A percentile compares a stretch with the other conserved stretches of the same genome.
Conservation (phyloP, 306 rosid species). For the Canavalia gladiata region DNA sequence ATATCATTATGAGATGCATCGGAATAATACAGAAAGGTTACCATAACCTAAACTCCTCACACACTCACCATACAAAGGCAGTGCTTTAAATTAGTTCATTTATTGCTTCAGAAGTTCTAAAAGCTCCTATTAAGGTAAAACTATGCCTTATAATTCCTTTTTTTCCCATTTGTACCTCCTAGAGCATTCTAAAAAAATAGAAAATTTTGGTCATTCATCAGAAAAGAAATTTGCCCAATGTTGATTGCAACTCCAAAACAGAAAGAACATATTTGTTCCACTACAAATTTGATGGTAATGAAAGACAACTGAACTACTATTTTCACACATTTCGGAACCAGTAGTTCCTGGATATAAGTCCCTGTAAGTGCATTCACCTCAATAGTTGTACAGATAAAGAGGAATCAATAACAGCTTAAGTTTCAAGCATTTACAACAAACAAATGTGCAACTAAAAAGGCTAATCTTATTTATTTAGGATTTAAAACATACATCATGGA, state of each 20-base stretch:
- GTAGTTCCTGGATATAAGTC: background rate
- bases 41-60: constrained; percentile 3
- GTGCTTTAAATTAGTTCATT: background rate
- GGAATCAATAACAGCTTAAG: too few species aligned
- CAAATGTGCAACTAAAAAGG: background rate
- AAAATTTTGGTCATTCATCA: background rate
- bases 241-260: background rate
- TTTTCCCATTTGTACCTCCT: background rate
- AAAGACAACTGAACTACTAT: background rate
- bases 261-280: constrained; percentile 14
- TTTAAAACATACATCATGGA: constrained; percentile 21
- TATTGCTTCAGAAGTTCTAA: background rate
- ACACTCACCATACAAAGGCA: constrained; percentile 15
- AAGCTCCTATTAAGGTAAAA: background rate
- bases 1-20: background rate
- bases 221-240: background rate
- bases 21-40: constrained; percentile 2
- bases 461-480: background rate
- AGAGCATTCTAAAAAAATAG: background rate
- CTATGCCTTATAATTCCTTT: background rate
- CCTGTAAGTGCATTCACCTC: background rate
- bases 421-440: background rate
- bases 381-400: background rate
- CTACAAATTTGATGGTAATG: background rate
- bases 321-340: background rate